These are phyloP conservation scores for sunflower (Helianthus annuus) DNA, from an alignment of 129 eudicot species.

Conservation along the genomic window HanXRQr2.0-SUNRISE NC_035442.2:138771165-138771664, in stretches of 20 bases:
- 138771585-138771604: too few species aligned
- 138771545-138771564: too few species aligned
- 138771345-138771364: slow-evolving; percentile 30
- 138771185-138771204: slow-evolving; percentile 27
- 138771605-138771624: too few species aligned
- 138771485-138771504: background rate
- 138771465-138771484: background rate
- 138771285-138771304: slow-evolving; percentile 16
- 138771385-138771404: background rate
- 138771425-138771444: too few species aligned
- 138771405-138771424: too few species aligned
- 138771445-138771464: background rate
- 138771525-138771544: background rate
- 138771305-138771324: too few species aligned
- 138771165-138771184: slow-evolving; percentile 26
- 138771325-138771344: too few species aligned
- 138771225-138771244: slow-evolving; percentile 47
- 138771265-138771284: slow-evolving; percentile 3
- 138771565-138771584: too few species aligned
- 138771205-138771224: slow-evolving; percentile 38
- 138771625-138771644: too few species aligned
- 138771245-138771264: background rate
- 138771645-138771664: too few species aligned
- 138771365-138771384: background rate
- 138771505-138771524: background rate